phyloP scores from a whole-genome alignment of 306 rosid species.

The Bauhinia variegata region DNA sequence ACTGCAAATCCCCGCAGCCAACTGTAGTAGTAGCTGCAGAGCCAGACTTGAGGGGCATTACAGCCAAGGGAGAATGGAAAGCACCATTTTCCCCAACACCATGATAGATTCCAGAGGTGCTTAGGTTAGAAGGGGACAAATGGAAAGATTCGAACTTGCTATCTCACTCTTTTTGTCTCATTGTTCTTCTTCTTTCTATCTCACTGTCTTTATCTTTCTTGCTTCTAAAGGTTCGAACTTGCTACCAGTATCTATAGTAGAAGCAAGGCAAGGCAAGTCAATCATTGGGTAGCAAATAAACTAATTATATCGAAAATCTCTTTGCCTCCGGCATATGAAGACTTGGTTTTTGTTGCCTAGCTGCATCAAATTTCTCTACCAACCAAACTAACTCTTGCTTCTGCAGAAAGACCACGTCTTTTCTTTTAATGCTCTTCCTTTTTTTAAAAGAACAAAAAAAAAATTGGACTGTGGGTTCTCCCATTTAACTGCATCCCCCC shows the following conservation, averaged over 20 bases:
- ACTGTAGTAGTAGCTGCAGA: no score
- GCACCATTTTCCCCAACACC: conserved; percentile 52
- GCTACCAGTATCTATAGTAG: conserved; percentile 28
- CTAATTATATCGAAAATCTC: conserved; percentile 56
- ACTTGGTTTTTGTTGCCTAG: conserved; percentile 46
- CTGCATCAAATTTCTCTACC: conserved; percentile 31
- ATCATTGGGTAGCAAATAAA: conserved; percentile 61
- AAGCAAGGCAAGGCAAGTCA: conserved; percentile 54
- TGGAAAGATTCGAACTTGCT: no score
- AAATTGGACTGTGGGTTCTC: no score
- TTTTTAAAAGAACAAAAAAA: no score
- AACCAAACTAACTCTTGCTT: conserved; percentile 30
- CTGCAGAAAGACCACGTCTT: conserved; percentile 62
- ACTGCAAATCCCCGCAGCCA: no score
- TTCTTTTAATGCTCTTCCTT: no score
- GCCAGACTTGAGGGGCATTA: conserved; percentile 92
- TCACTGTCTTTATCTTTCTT: conserved; percentile 21
- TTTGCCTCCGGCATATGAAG: conserved; percentile 27
- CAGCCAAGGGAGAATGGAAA: conserved; percentile 66
- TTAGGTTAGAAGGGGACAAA: conserved; percentile 47
- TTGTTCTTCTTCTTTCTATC: not conserved
- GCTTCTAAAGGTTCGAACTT: conserved; percentile 32
- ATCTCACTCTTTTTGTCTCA: no score
- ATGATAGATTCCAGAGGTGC: conserved; percentile 53
- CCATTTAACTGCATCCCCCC: not conserved